Base-by-base conservation (phyloP, 1,284 basidiomycete species). In the Anthracocystis setariae region DNA sequence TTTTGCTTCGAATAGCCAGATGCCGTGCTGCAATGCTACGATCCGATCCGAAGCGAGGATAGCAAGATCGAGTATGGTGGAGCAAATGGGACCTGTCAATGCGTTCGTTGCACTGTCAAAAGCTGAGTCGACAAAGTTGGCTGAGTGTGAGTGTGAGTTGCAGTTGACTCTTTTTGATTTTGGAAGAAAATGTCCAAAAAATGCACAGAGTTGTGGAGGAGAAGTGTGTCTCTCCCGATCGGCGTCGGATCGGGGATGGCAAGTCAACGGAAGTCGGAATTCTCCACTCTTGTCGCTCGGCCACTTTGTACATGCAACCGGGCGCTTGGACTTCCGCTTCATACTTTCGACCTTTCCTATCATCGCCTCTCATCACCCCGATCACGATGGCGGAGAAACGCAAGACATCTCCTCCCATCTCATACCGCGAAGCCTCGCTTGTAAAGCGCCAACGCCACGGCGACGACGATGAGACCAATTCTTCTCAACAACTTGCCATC, bases 351-450 rank as follows among this genome's bases (percentile, higher is more conserved):
- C 15, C 20, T 46, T 37, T 18, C 38, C 38, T 20, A 38, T 15
- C 8, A 18, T 49, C 20, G 40, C 35, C 29, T 29, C 24, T 43
- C 39, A 50, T n/a, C 9, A 21, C 3, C 27, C 9, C 18, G 2
- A 5, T 44, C 23, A 47, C n/a, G 18, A 81, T 80, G 79, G 72
- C 77, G 2, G 77, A 76, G 42, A 81, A 80, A 51, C 78, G 78
- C 46, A 79, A 78, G 54, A 54, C 71, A 33, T 73, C 77, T 1
- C 74, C 76, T 25, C 54, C 68, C 33, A 50, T 68, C 27, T 66
- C 70, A 21, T 66, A 57, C 49, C 57, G 66, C 27, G 60, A 59
- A 24, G 52, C 58, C 8, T 50, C 64, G 17, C 73, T 81, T 12
- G 69, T 77, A 53, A 82, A 81, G 54, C 70, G 78, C 8, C 53